Base-by-base conservation (phyloP, 176 grass and related monocot species). In the Avena insularis region DNA sequence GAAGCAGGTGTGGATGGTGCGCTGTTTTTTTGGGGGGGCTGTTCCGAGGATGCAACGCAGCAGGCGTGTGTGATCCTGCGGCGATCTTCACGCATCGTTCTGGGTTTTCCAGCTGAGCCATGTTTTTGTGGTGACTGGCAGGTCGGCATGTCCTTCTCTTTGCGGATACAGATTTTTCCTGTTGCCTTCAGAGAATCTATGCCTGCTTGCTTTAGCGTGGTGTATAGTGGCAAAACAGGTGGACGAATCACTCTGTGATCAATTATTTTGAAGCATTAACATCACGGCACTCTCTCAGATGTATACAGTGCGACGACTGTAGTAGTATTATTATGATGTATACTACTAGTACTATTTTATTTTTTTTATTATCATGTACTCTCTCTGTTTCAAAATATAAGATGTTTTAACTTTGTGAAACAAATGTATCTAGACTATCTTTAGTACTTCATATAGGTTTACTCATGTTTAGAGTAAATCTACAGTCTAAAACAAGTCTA, bases 1-100 rank as follows among this genome's bases (percentile, higher is more conserved):
- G 35, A 27, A 66, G 33, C 58, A 47, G 88, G 82, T 80, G 68
- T 17, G 17, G 55, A 20, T 57, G 55, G 2, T 57, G 46, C 46
- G 46, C 46, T 43, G 40, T 43, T 43, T 35, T 35, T 35, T 35
- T 33, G 25, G 25, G 25, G 25, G 25, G 25, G 53, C 15, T 56
- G 53, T 17, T 17, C 0, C 0, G 17, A 20, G 17, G 17, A 17
- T 57, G 55, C 55, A 57, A 57, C 17, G 55, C 55, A 57, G 55
- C 55, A 57, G 17, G 55, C 16, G 55, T 57, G 55, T 57, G 55
- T 56, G 55, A 57, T 57, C 55, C 53, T 56, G 54, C 54, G 14
- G 54, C 3, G 54, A 56, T 56, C 54, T 56, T 12, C 54, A 56
- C 4, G 51, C 14, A 54, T 15, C 51, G 12, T 4, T 54, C 12